phyloP scores from a whole-genome alignment of 176 grass and related monocot genomes.

The Zea mays region Zm-B73-REFERENCE-NAM-5.0 NC_050099.1:1780501-1781000 shows the following conservation, averaged over 20 bases:
- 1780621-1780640: conserved; percentile 3
- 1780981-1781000: conserved; percentile 52
- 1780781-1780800: conserved; percentile 37
- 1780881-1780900: conserved; percentile 57
- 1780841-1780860: background rate
- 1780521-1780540: background rate
- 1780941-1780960: conserved; percentile 61
- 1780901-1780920: conserved; percentile 61
- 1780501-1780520: background rate
- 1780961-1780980: conserved; percentile 14
- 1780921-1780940: conserved; percentile 64
- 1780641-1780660: background rate
- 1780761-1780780: conserved; percentile 42
- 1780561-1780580: background rate
- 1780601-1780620: background rate
- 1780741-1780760: background rate
- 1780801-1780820: conserved; percentile 23
- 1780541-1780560: background rate
- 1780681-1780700: background rate
- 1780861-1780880: conserved; percentile 43
- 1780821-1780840: background rate
- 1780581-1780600: too few species aligned
- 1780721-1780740: conserved; percentile 25
- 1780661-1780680: conserved; percentile 22
- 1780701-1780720: conserved; percentile 8